Evolutionary conservation across 345 rosid genomes (phyloP).

Genomic region (Physaria fendleri): DNA sequence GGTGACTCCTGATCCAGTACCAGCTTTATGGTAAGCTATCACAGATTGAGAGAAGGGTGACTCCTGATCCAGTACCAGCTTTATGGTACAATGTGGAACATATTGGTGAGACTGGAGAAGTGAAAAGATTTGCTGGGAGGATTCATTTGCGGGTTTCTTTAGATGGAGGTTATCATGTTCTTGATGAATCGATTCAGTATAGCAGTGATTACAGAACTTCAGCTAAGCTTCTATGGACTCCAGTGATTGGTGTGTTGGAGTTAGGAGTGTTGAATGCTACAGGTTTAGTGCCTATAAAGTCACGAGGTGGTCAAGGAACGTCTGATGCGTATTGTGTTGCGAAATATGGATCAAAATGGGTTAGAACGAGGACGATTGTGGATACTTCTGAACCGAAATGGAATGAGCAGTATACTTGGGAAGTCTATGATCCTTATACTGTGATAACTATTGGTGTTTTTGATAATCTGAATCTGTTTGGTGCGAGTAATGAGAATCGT

Average conservation of each 20-base stretch:
- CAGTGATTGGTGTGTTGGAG: conserved; percentile 44
- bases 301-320: conserved; percentile 35
- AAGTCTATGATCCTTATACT: conserved; percentile 49
- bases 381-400: conserved; percentile 39
- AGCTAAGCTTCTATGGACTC: conserved; percentile 33
- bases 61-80: conserved; percentile 22
- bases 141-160: conserved; percentile 43
- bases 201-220: conserved; percentile 51
- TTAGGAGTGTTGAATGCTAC: conserved; percentile 44
- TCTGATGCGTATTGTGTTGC: conserved; percentile 49
- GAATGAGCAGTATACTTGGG: conserved; percentile 56
- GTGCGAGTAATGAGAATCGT: conserved; percentile 2
- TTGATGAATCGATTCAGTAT: conserved; percentile 46
- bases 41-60: conserved; percentile 39
- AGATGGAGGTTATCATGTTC: conserved; percentile 52
- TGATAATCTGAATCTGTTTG: conserved; percentile 33
- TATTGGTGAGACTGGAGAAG: neutral
- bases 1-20: conserved; percentile 18
- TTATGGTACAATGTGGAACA: conserved; percentile 35
- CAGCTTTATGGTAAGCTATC: conserved; percentile 40
- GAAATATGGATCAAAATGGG: conserved; percentile 50
- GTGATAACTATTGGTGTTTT: conserved; percentile 43
- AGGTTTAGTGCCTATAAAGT: conserved; percentile 42
- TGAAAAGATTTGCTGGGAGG: conserved; percentile 32
- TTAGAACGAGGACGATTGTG: conserved; percentile 39